phyloP scores from a whole-genome alignment of 345 rosid genomes.

The Combretum micranthum region DNA sequence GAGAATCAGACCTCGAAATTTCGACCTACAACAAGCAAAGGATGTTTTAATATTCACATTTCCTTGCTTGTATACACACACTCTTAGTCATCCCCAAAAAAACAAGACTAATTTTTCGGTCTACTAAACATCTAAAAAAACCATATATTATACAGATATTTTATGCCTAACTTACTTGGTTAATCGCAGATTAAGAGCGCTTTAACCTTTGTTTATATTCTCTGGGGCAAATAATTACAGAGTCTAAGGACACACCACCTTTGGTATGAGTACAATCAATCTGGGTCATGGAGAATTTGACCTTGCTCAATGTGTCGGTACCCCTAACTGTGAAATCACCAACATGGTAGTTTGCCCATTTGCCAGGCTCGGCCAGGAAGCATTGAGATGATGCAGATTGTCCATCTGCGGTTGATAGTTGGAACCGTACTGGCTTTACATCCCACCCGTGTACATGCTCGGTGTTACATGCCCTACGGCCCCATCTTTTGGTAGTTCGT shows the following conservation, averaged over 20 bases:
- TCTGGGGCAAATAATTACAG: conserved; percentile 66
- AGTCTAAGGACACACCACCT: conserved; percentile 89
- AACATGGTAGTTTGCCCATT: conserved; percentile 71
- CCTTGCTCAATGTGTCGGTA: conserved; percentile 27
- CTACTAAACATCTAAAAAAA: neutral
- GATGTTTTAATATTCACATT: conserved; percentile 6
- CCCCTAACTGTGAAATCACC: conserved; percentile 67
- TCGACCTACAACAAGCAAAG: neutral
- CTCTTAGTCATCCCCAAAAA: neutral
- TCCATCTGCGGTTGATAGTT: conserved; percentile 83
- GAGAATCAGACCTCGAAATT: too few species aligned
- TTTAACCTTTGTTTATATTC: conserved; percentile 49
- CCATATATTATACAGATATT: neutral
- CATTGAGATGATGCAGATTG: conserved; percentile 69
- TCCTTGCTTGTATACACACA: conserved; percentile 5
- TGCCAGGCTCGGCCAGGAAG: conserved; percentile 54
- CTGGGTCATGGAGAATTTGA: conserved; percentile 85
- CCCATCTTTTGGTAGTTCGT: conserved; percentile 46
- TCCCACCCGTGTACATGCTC: conserved; percentile 94
- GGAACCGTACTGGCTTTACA: conserved; percentile 76
- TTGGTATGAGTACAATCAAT: conserved; percentile 98
- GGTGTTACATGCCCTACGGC: conserved; percentile 60
- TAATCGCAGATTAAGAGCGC: conserved; percentile 39
- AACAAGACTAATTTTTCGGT: neutral
- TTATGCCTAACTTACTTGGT: conserved; percentile 2